phyloP scores from a whole-genome alignment of 768 basidiomycete species.

The Amanita rubescens region DNA sequence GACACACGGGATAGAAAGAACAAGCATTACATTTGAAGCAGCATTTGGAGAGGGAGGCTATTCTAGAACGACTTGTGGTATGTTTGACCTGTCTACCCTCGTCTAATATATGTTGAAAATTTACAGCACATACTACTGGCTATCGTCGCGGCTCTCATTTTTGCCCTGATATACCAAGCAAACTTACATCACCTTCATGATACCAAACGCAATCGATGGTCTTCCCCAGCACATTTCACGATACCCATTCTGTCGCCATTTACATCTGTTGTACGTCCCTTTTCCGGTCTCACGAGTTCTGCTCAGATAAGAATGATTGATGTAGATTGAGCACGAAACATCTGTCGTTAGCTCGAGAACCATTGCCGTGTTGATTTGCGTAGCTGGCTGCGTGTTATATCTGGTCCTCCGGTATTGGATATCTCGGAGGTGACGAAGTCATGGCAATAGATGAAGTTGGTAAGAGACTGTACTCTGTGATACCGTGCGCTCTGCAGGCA shows the following conservation, averaged over 20 bases:
- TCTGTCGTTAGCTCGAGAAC: conserved; percentile 49
- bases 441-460: too few relatives aligned
- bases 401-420: conserved; percentile 37
- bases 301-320: neutral
- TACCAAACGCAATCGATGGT: conserved; percentile 22
- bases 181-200: conserved; percentile 19
- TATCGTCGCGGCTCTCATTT: conserved; percentile 27
- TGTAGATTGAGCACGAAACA: conserved; percentile 70
- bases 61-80: conserved; percentile 30
- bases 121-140: conserved; percentile 25
- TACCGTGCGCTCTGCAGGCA: too few relatives aligned
- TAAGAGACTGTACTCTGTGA: too few relatives aligned
- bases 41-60: conserved; percentile 40
- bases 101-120: neutral
- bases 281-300: too few relatives aligned
- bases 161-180: conserved; percentile 27
- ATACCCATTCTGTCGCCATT: conserved; percentile 76
- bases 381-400: conserved; percentile 35
- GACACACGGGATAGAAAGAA: conserved; percentile 31
- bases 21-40: conserved; percentile 28
- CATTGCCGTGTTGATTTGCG: conserved; percentile 32
- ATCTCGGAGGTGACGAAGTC: conserved; percentile 1
- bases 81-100: conserved; percentile 5
- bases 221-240: conserved; percentile 56
- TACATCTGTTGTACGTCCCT: conserved; percentile 56